Conservation (phyloP, 352 stramenopile genomes). For the Phytophthora colocasiae region DNA sequence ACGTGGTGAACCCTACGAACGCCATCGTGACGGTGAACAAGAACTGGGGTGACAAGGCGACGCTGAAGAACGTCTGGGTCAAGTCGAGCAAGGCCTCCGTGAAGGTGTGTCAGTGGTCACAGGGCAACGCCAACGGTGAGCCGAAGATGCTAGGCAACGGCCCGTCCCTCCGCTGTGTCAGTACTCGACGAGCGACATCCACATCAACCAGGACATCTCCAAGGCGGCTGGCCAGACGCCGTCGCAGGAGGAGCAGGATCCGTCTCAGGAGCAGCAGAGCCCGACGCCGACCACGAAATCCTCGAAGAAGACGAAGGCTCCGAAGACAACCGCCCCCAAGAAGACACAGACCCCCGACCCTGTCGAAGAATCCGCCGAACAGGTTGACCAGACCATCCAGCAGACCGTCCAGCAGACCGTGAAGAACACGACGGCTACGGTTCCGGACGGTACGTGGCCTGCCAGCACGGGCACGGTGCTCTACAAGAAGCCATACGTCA, state of each 20-base stretch:
- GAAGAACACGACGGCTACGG: constrained; percentile 5
- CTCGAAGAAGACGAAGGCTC: constrained; percentile 2
- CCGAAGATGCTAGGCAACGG: not conserved
- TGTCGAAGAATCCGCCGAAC: not conserved
- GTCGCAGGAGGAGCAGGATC: too few species aligned
- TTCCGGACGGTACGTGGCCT: not conserved
- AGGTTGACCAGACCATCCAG: too few species aligned
- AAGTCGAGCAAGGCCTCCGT: too few species aligned
- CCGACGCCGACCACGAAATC: not conserved
- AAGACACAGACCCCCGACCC: not conserved
- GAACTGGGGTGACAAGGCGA: not conserved
- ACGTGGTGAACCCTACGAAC: not conserved
- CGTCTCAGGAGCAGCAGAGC: too few species aligned
- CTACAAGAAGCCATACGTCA: not conserved
- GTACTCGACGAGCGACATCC: constrained; percentile 29
- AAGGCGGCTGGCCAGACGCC: constrained; percentile 5
- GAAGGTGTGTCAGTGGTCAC: not conserved
- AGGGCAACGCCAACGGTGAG: not conserved
- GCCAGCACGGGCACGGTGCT: not conserved
- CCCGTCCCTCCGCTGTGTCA: constrained; percentile 4
- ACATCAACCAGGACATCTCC: constrained; percentile 26
- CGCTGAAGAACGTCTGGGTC: too few species aligned
- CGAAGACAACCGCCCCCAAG: constrained; percentile 7
- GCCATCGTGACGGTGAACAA: not conserved
- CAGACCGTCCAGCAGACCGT: too few species aligned